Conservation (phyloP, 2,329 filamentous ascomycete species). For the Penicillium glabrum region DNA sequence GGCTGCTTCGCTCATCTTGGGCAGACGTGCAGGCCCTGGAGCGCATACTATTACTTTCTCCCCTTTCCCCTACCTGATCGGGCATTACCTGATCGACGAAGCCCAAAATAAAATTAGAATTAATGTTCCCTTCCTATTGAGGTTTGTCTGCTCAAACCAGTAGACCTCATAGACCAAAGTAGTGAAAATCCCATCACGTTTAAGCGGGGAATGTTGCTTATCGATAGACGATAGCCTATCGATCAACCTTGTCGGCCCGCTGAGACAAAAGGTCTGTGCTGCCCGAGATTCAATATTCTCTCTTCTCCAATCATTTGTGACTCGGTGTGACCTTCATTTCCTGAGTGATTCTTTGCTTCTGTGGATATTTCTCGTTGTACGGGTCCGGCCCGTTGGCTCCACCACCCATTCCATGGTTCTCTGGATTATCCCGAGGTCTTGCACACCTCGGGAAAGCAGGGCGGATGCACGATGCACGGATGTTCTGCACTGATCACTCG, state of each 20-base stretch:
- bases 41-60: neutral
- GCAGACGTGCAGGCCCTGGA: constrained; percentile 18
- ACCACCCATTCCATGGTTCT: constrained; percentile 12
- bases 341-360: neutral
- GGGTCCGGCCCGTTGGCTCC: constrained; percentile 23
- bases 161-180: no score
- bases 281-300: constrained; percentile 1
- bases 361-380: neutral
- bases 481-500: constrained; percentile 23
- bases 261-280: constrained; percentile 10
- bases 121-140: no score
- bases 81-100: neutral
- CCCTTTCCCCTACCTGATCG: constrained; percentile 1
- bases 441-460: constrained; percentile 5
- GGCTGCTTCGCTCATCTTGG: constrained; percentile 73
- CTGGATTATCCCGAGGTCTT: neutral
- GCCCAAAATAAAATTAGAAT: neutral
- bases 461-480: constrained; percentile 18
- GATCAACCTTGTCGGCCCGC: constrained; percentile 1
- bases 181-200: neutral
- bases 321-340: neutral
- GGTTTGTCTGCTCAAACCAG: no score
- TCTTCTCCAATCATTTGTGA: constrained; percentile 8
- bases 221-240: constrained; percentile 11
- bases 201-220: neutral